phyloP scores from a whole-genome alignment of 129 eudicot species.

The Flaveria robusta region DNA sequence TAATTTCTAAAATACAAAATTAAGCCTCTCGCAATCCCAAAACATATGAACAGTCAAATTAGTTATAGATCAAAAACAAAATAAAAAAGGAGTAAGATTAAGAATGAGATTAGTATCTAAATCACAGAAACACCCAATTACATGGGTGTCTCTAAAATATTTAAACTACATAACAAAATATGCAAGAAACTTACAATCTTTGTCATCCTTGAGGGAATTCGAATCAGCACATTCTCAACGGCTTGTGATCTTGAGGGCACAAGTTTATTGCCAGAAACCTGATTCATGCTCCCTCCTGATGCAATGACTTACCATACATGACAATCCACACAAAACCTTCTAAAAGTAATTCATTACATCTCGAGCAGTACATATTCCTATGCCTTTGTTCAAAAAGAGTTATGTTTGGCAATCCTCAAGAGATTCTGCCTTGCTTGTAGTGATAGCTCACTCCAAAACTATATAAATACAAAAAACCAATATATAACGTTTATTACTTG shows the following conservation, averaged over 20 bases:
- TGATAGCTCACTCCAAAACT: conserved; percentile 92
- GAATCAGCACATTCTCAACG: conserved; percentile 42
- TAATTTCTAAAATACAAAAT: too few relatives aligned
- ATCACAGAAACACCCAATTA: too few relatives aligned
- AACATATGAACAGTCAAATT: too few relatives aligned
- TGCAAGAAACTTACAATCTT: too few relatives aligned
- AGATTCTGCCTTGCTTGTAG: conserved; percentile 89
- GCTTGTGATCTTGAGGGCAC: conserved; percentile 44
- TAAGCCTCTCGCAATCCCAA: too few relatives aligned
- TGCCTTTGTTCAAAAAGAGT: conserved; percentile 94
- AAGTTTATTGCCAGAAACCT: conserved; percentile 39
- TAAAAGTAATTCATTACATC: conserved; percentile 92
- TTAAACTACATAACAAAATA: too few relatives aligned
- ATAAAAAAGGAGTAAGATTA: too few relatives aligned
- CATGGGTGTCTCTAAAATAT: too few relatives aligned
- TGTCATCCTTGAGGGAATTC: too few relatives aligned
- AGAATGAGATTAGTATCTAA: too few relatives aligned
- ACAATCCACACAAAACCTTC: too few relatives aligned
- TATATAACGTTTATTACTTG: background rate
- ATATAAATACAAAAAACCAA: conserved; percentile 32
- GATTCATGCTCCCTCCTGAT: conserved; percentile 55
- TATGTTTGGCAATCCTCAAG: conserved; percentile 77
- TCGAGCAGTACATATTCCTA: conserved; percentile 94
- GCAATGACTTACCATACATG: conserved; percentile 78
- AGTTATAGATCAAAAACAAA: too few relatives aligned